Base-by-base conservation (phyloP, 441 rosid genomes). In the Flueggea neowawraea region DNA sequence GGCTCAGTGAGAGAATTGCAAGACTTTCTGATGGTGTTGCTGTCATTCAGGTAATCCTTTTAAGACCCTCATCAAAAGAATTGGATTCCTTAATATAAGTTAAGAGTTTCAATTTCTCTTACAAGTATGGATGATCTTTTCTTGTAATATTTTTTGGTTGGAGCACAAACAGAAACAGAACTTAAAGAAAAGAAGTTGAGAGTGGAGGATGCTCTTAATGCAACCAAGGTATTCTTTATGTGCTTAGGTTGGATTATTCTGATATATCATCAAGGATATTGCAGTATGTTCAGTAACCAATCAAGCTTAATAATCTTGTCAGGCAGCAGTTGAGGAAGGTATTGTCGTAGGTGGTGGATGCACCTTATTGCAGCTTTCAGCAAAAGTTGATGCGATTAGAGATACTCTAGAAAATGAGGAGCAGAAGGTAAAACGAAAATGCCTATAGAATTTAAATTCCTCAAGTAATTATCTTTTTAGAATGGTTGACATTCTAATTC, bases 291-390 rank as follows among this genome's bases (percentile, higher is more conserved):
- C 28, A 22, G 28, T 22, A 22, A 22, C 28, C 28, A 22, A 22
- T 22, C 28, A 22, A 22, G 28, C 28, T 22, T 22, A 22, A 43
- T 6, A 11, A 6, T 43, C 45, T 11, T 43, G 8, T 6, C 50
- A 86, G 85, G 96, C 96, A 3, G 98, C 97, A 55, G 96, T 90
- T 55, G 97, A 90, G 77, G 98, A 93, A 77, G 98, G 98, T 68
- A 88, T 93, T 67, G 98, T 93, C 16, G 98, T 88, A 63, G 97
- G 97, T 60, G 98, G 98, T 36, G 98, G 97, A 10, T 93, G 97
- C 69, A 85, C 96, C 39, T 62, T 93, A 49, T 66, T 93, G 68
- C 77, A 97, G 69, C 93, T 93, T 41, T 86, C 97, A 16, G 78
- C 88, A 4, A 88, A 81, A 77, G 98, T 93, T 41, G 97, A 93